A percentile compares a stretch with the other conserved stretches of the same genome.
Conservation (phyloP, 768 basidiomycete genomes). For the Strobilomyces dryophilus region DNA sequence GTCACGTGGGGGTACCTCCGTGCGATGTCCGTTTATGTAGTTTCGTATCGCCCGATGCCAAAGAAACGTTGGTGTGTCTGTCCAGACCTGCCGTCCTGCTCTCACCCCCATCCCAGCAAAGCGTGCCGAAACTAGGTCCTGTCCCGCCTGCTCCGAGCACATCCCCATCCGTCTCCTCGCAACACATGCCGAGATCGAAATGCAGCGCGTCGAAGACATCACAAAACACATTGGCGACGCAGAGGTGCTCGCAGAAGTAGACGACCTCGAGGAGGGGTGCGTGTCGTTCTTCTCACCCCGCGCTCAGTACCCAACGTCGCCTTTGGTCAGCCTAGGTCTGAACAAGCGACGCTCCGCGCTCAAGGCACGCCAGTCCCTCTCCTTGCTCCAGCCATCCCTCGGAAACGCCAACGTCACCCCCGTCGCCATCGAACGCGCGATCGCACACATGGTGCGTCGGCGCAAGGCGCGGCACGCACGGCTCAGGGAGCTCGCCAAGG, state of each 20-base stretch:
- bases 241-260: slow-evolving; percentile 45
- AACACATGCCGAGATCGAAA: slow-evolving; percentile 61
- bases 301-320: slow-evolving; percentile 32
- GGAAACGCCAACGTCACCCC: slow-evolving; percentile 14
- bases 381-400: slow-evolving; percentile 15
- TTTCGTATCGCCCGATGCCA: neutral
- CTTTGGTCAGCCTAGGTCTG: slow-evolving; percentile 16
- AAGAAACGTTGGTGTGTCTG: slow-evolving; percentile 46
- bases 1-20: no score
- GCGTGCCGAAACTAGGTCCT: slow-evolving; percentile 69
- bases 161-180: slow-evolving; percentile 72
- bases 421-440: slow-evolving; percentile 45
- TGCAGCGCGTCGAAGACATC: slow-evolving; percentile 65
- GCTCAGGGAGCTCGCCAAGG: slow-evolving; percentile 62
- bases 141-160: slow-evolving; percentile 69
- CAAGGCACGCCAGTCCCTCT: slow-evolving; percentile 39
- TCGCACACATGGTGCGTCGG: slow-evolving; percentile 61
- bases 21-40: neutral
- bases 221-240: slow-evolving; percentile 58
- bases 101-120: slow-evolving; percentile 41
- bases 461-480: slow-evolving; percentile 66
- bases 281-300: slow-evolving; percentile 17
- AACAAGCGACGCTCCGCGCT: slow-evolving; percentile 41
- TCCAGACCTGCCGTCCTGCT: neutral
- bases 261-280: slow-evolving; percentile 54